Evolutionary conservation across 2,329 filamentous ascomycete species (phyloP).

Genomic region (Penicillium sp.): DNA sequence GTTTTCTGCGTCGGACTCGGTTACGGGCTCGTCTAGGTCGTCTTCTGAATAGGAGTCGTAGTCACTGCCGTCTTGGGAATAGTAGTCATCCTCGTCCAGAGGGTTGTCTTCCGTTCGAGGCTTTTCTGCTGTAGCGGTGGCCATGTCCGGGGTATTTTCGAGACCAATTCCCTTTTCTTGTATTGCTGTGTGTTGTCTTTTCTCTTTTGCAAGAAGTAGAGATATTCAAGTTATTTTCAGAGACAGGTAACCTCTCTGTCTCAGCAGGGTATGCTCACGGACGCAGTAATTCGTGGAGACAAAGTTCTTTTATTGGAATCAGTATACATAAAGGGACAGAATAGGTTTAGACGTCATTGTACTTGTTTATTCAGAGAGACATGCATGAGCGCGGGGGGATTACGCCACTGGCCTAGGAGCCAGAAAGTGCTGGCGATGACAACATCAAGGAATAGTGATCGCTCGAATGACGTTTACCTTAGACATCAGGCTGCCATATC

Average conservation of each 20-base stretch:
- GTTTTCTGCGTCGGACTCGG: conserved; percentile 10
- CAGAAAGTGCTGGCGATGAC: not conserved
- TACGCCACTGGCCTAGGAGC: not conserved
- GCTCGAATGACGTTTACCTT: not conserved
- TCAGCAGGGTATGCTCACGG: not conserved
- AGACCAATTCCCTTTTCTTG: not conserved
- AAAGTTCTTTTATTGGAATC: not conserved
- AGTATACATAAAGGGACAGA: not conserved
- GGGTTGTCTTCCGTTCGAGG: not conserved
- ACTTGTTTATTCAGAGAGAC: not conserved
- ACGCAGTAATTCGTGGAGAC: not conserved
- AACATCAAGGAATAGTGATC: not conserved
- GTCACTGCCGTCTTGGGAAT: conserved; percentile 11
- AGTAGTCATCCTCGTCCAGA: conserved; percentile 9
- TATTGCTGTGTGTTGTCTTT: not conserved
- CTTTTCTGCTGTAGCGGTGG: conserved; percentile 10
- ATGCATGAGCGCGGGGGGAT: not conserved
- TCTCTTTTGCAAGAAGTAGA: not conserved
- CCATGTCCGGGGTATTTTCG: not conserved
- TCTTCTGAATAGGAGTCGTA: conserved; percentile 14
- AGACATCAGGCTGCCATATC: not conserved
- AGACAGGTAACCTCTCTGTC: not conserved
- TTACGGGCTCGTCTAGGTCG: conserved; percentile 10
- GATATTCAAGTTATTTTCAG: not conserved
- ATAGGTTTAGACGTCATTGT: not conserved